Evolutionary conservation across 2,329 filamentous ascomycete genomes (phyloP), one percentile per base, ranked within the genome.

Genomic region (Colletotrichum brevisporum): DNA sequence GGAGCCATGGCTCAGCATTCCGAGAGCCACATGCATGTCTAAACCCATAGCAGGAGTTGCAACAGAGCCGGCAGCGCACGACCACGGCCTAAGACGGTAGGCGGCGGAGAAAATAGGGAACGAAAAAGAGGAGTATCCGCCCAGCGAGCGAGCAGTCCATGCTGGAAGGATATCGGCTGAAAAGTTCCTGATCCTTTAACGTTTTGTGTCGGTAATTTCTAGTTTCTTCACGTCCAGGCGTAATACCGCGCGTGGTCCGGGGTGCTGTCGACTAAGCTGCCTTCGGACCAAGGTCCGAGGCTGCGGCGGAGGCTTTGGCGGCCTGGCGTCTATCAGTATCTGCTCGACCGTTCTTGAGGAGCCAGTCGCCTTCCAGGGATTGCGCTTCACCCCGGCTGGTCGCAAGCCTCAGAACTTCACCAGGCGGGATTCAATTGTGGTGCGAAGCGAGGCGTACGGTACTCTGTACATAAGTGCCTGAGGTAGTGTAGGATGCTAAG

Each of bases 251-350:
- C 55, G 26, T 43, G 24, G 36, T 15, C 45, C 43, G 53, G 26
- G 45, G 36, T 36, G 53, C n/a, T 63, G 43, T 52, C 16, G 13
- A 43, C 65, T 54, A 45, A 48, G 54, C 60, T 53, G 45, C 31
- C 45, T 68, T 59, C 60, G 54, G 60, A 57, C 51, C 6, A 8
- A 41, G 26, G 39, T 54, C 60, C 60, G 60, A 54, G 61, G 50
- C 61, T 59, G 53, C 60, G 21, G n/a, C 15, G 51, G 12, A 56
- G n/a, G 45, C 6, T 26, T 12, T 63, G 59, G 64, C 51, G 65
- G 52, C 54, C 65, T 65, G 59, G 36, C 58, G 63, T 13, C 4
- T 21, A 27, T 60, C 6, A 43, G 27, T 16, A 27, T 60, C 6
- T 52, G 27, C 26, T 47, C n/a, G 31, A 36, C 27, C n/a, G 21